Conservation (phyloP, 768 basidiomycete genomes). For the Russula earlei region DNA sequence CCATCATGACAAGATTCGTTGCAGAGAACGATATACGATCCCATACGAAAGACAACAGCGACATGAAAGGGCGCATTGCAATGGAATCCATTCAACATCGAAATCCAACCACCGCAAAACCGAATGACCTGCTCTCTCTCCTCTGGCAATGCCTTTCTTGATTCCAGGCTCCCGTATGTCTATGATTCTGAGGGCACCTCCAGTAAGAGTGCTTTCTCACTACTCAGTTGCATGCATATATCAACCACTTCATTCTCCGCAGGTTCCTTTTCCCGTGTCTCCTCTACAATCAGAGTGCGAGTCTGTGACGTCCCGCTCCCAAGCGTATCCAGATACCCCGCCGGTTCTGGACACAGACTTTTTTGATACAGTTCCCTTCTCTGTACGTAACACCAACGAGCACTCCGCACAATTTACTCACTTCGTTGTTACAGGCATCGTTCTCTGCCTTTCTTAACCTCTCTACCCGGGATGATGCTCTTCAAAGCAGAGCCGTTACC, state of each 20-base stretch:
- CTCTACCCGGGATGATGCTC: neutral
- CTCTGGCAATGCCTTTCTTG: conserved; percentile 9
- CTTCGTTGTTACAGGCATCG: conserved; percentile 10
- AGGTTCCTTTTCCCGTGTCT: conserved; percentile 7
- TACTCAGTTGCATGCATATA: neutral
- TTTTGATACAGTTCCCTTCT: conserved; percentile 20
- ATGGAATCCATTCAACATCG: conserved; percentile 8
- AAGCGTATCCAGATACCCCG: conserved; percentile 16
- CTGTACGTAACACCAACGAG: conserved; percentile 6
- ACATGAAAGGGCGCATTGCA: no score
- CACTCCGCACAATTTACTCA: neutral
- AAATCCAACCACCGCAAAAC: neutral
- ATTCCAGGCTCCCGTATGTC: conserved; percentile 12
- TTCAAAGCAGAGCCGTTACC: neutral
- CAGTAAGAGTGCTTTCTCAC: neutral
- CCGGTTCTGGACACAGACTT: conserved; percentile 16
- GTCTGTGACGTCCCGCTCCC: conserved; percentile 4
- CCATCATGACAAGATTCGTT: no score
- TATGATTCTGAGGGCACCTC: neutral
- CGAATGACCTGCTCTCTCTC: neutral
- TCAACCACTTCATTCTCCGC: neutral
- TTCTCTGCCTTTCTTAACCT: conserved; percentile 16
- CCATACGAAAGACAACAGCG: no score
- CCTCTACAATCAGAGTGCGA: conserved; percentile 10
- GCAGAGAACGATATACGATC: no score